These are phyloP conservation scores for Periconia sp. DNA, from an alignment of 2,329 filamentous ascomycete species.

Conservation along the genomic window DNA sequence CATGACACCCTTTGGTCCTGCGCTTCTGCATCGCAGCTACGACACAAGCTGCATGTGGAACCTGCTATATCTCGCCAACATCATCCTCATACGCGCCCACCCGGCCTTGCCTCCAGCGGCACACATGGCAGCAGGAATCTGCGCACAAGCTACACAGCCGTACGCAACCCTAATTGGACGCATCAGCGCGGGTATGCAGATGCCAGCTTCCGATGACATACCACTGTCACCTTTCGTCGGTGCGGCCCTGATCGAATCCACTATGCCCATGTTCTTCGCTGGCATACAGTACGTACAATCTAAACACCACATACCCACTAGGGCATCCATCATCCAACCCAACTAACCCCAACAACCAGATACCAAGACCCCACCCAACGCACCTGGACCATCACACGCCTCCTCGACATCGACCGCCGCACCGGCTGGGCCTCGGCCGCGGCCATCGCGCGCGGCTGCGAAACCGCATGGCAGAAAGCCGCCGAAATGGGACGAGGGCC, in stretches of 20 bases:
- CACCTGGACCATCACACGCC: slow-evolving; percentile 72
- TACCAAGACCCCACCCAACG: slow-evolving; percentile 70
- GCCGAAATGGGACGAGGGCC: slow-evolving; percentile 74
- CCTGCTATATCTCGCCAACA: slow-evolving; percentile 81
- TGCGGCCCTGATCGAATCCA: slow-evolving; percentile 78
- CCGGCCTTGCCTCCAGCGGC: slow-evolving; percentile 89
- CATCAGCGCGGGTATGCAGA: slow-evolving; percentile 70
- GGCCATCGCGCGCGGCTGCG: slow-evolving; percentile 80
- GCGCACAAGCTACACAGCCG: slow-evolving; percentile 69
- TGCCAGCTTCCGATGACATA: slow-evolving; percentile 39
- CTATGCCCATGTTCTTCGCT: slow-evolving; percentile 83
- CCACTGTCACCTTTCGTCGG: slow-evolving; percentile 77
- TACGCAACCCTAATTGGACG: slow-evolving; percentile 77
- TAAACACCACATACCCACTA: too few relatives aligned
- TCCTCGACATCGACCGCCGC: slow-evolving; percentile 74
- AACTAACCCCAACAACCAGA: too few relatives aligned
- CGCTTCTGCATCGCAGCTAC: slow-evolving; percentile 80
- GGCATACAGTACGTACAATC: slow-evolving; percentile 64
- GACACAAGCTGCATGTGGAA: slow-evolving; percentile 87
- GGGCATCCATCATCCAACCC: too few relatives aligned
- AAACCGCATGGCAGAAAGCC: slow-evolving; percentile 78
- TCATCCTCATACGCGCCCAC: slow-evolving; percentile 79
- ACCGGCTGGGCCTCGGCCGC: slow-evolving; percentile 87
- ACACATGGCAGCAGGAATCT: slow-evolving; percentile 80
- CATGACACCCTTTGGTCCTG: slow-evolving; percentile 76